Evolutionary conservation across 495 filamentous ascomycete species (phyloP), one percentile per base, ranked within the genome.

Genomic region (Penicillium dipodomyicola): DNA sequence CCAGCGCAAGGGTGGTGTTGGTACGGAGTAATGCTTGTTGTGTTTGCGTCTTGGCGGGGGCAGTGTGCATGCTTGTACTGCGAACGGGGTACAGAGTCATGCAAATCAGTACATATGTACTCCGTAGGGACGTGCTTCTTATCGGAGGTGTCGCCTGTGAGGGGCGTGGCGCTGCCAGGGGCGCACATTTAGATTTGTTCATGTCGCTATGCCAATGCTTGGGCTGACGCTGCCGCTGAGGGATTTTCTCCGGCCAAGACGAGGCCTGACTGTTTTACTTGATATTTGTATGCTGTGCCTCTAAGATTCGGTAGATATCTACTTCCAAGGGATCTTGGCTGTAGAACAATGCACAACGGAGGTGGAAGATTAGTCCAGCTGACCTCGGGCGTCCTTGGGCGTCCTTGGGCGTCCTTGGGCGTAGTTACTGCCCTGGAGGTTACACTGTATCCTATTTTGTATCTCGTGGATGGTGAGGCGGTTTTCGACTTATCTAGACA

Each of bases 31-130:
- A 49, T 53, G 40, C 27, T 43, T 44, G 46, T 62, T 50, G 32
- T 49, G 33, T 9, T 43, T 44, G 41, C 30, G 11, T 27, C 63
- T 66, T 66, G 57, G 61, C 61, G 60, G 63, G 52, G 61, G 57
- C 63, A 55, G 52, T 56, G 39, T 62, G 51, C 49, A 29, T 53
- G 45, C 49, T 51, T 48, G 6, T 49, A 30, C 20, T 33, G 12
- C 5, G 29, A 17, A 30, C n/a, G 35, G 30, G 9, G 30, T 32
- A 32, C 30, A 11, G 30, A 32, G 25, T 35, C 49, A 40, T 60
- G 53, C 29, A 49, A 49, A 17, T 57, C 11, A 35, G 52, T 58
- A 51, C 4, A 17, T 32, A 32, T 10, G 30, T 32, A 12, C 1
- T 25, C 5, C 3, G 8, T 41, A 25, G 22, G 49, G 49, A 40